A percentile compares a stretch with the other conserved stretches of the same genome.
phyloP scores from a whole-genome alignment of 768 basidiomycete species.

The Leccinellum luteum region DNA sequence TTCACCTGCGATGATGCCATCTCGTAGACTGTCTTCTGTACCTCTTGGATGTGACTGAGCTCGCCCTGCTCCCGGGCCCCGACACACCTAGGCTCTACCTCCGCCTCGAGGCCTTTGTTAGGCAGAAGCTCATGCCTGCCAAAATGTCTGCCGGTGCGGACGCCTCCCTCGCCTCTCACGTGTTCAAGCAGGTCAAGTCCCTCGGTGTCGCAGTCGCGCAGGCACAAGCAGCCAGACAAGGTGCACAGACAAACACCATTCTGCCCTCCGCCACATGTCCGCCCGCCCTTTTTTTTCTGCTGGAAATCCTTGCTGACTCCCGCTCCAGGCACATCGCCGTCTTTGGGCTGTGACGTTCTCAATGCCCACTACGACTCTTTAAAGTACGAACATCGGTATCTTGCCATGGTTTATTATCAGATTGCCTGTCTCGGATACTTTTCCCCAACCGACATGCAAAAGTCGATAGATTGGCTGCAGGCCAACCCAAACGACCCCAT shows the following conservation, averaged over 20 bases:
- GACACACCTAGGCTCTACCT: constrained; percentile 47
- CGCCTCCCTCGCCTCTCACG: constrained; percentile 47
- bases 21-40: constrained; percentile 71
- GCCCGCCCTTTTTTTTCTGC: neutral
- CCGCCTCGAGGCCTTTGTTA: constrained; percentile 54
- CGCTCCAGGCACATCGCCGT: constrained; percentile 38
- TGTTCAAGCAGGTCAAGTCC: constrained; percentile 64
- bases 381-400: constrained; percentile 66
- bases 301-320: constrained; percentile 1
- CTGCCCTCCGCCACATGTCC: constrained; percentile 55
- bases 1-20: constrained; percentile 66
- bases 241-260: constrained; percentile 56
- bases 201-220: constrained; percentile 52
- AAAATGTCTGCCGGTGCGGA: constrained; percentile 34
- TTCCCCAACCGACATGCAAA: constrained; percentile 56
- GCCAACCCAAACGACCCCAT: constrained; percentile 64
- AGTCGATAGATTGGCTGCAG: constrained; percentile 69
- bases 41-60: constrained; percentile 61
- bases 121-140: constrained; percentile 49
- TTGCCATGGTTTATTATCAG: constrained; percentile 61
- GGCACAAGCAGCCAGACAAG: constrained; percentile 57
- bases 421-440: constrained; percentile 64
- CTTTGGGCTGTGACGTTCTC: constrained; percentile 64
- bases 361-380: constrained; percentile 70
- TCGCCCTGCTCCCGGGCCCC: constrained; percentile 40